Evolutionary conservation across 1,284 basidiomycete species (phyloP).

Genomic region (Gomphus bonarii): DNA sequence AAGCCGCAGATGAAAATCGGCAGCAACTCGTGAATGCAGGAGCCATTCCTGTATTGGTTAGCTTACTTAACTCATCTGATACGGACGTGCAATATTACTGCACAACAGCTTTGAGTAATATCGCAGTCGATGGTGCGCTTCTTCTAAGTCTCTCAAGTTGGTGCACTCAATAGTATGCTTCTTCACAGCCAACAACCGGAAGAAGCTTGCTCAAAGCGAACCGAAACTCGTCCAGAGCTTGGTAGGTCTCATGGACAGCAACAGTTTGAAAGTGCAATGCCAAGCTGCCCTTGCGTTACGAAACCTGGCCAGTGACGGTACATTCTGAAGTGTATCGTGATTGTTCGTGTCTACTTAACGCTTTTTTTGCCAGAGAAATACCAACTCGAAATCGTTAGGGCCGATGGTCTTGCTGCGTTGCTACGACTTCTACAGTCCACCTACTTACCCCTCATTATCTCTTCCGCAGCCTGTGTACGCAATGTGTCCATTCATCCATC

Average conservation of each 20-base stretch:
- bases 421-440: conserved; percentile 93
- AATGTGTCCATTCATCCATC: conserved; percentile 98
- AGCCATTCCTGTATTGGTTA: conserved; percentile 95
- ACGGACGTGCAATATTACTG: conserved; percentile 99
- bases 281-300: conserved; percentile 95
- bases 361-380: conserved; percentile 72
- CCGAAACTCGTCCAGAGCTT: conserved; percentile 93
- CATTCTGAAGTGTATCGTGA: conserved; percentile 16
- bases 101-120: conserved; percentile 97
- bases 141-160: not conserved
- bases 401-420: conserved; percentile 86
- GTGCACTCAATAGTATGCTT: conserved; percentile 1
- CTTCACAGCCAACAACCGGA: conserved; percentile 71
- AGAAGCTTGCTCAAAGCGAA: conserved; percentile 92
- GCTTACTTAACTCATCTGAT: conserved; percentile 91
- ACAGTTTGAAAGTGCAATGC: conserved; percentile 97
- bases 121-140: conserved; percentile 82
- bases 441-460: conserved; percentile 97
- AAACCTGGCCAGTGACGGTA: conserved; percentile 96
- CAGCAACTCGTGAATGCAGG: conserved; percentile 98
- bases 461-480: conserved; percentile 96
- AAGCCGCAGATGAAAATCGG: conserved; percentile 80
- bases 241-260: conserved; percentile 94
- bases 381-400: conserved; percentile 96
- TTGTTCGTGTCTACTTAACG: not conserved